Conservation (phyloP, 768 basidiomycete species). For the Pseudohyphozyma bogoriensis region DNA sequence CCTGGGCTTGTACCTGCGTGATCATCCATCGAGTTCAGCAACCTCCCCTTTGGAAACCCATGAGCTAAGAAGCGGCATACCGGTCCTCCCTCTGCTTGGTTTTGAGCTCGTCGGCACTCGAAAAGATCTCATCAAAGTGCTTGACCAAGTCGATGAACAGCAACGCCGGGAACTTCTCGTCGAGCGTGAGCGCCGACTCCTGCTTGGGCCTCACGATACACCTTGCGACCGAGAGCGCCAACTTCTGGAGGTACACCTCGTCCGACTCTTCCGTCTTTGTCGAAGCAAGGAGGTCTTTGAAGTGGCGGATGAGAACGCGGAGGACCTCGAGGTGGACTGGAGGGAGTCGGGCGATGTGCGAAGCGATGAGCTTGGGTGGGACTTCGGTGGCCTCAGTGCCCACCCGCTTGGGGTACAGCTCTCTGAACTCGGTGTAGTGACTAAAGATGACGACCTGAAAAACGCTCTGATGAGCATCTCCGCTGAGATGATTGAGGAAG, state of each 20-base stretch:
- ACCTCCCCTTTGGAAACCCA: background rate
- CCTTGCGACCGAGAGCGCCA: slow-evolving; percentile 76
- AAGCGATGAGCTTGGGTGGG: slow-evolving; percentile 2
- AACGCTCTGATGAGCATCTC: slow-evolving; percentile 51
- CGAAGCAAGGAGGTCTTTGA: slow-evolving; percentile 41
- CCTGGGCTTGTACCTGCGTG: slow-evolving; percentile 18
- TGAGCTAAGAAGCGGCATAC: background rate
- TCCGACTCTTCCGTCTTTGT: slow-evolving; percentile 45
- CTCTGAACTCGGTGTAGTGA: slow-evolving; percentile 82
- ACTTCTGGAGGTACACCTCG: slow-evolving; percentile 74
- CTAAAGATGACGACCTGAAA: slow-evolving; percentile 76
- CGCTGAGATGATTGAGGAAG: slow-evolving; percentile 47
- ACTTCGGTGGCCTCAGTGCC: background rate
- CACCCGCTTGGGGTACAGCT: slow-evolving; percentile 56
- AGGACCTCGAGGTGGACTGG: slow-evolving; percentile 45
- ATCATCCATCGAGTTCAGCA: background rate
- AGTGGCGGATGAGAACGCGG: slow-evolving; percentile 64
- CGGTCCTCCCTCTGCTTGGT: slow-evolving; percentile 18
- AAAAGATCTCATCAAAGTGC: background rate
- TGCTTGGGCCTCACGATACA: slow-evolving; percentile 67
- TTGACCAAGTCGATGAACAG: slow-evolving; percentile 71
- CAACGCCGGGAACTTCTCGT: slow-evolving; percentile 75
- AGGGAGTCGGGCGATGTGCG: slow-evolving; percentile 6
- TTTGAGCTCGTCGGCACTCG: background rate
- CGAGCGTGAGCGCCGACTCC: slow-evolving; percentile 76